Evolutionary conservation across 257 asterid species (phyloP), one percentile per base, ranked within the genome.

Genomic region (Misopates orontium): DNA sequence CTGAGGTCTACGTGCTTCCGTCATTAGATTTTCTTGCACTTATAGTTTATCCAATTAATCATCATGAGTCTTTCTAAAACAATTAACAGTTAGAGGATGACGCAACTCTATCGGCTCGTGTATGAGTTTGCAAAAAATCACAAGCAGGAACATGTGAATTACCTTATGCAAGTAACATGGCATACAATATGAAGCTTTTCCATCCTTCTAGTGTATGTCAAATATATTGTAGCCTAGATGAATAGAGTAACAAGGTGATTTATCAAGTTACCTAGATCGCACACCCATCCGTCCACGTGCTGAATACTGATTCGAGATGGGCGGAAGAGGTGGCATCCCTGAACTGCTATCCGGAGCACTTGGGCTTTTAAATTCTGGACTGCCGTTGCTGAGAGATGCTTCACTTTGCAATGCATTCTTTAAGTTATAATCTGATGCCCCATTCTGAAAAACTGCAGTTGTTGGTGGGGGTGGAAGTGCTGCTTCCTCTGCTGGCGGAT

Each of bases 311-410:
- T 88, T 94, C 72, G 97, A 67, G 48, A 91, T 78, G n/a, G 99
- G 95, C 14, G 97, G 95, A 73, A 90, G 96, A 16, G 99, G 99
- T 53, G 97, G 97, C 44, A 94, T 85, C 78, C 97, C 99, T 28
- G 81, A 45, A 86, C 76, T 81, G 67, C 75, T 83, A 73, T 88
- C 96, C 56, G 28, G 22, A 23, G 67, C 39, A 59, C 78, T 59
- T 11, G 95, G 89, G 82, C 84, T 84, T 77, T 64, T 85, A 52
- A 56, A 73, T 57, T 85, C 96, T 28, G 86, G 84, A 72, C 79
- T 80, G 51, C 88, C 88, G 48, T 75, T 85, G 79, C 66, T 73
- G 42, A 48, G 71, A 61, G 83, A 61, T 61, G 78, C 80, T 68
- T 86, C 95, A 67, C 70, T 75, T 70, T 85, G 85, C 45, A 90